Evolutionary conservation across 225 moss, liverwort and hornwort genomes (phyloP).

Genomic region (Lunularia cruciata): DNA sequence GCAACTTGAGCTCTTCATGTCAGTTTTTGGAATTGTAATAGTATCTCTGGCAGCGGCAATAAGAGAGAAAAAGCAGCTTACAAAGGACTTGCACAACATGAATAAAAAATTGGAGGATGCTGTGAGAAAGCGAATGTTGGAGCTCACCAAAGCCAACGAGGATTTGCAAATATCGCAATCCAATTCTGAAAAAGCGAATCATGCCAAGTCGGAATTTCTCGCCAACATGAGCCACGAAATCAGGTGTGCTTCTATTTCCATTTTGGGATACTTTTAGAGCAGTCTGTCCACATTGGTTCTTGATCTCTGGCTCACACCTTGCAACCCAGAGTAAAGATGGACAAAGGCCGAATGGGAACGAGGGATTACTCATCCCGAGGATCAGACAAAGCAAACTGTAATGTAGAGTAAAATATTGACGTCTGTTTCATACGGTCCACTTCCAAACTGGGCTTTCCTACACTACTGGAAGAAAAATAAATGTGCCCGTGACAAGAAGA

Average conservation of each 20-base stretch:
- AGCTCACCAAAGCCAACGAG: slow-evolving; percentile 70
- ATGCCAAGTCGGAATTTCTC: slow-evolving; percentile 89
- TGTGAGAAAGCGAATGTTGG: slow-evolving; percentile 61
- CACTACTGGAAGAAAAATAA: too few relatives aligned
- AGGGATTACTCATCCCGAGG: not conserved
- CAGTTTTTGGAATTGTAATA: slow-evolving; percentile 64
- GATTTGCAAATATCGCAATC: slow-evolving; percentile 72
- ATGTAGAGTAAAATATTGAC: too few relatives aligned
- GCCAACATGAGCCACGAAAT: slow-evolving; percentile 99
- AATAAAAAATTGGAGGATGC: slow-evolving; percentile 70
- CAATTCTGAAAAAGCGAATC: slow-evolving; percentile 80
- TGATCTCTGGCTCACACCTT: not conserved
- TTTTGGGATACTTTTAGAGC: not conserved
- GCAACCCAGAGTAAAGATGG: not conserved
- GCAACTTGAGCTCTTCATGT: slow-evolving; percentile 69
- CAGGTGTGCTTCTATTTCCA: slow-evolving; percentile 44
- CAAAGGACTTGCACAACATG: slow-evolving; percentile 56
- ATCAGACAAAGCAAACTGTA: too few relatives aligned
- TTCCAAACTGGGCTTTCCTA: too few relatives aligned
- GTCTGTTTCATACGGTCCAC: too few relatives aligned
- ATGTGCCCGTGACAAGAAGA: too few relatives aligned
- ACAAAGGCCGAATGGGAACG: not conserved
- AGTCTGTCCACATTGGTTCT: too few relatives aligned
- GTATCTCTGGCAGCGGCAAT: slow-evolving; percentile 79
- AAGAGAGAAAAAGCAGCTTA: slow-evolving; percentile 59